Conservation (phyloP, 169 alveolate species). For the Plasmodium adleri region DNA sequence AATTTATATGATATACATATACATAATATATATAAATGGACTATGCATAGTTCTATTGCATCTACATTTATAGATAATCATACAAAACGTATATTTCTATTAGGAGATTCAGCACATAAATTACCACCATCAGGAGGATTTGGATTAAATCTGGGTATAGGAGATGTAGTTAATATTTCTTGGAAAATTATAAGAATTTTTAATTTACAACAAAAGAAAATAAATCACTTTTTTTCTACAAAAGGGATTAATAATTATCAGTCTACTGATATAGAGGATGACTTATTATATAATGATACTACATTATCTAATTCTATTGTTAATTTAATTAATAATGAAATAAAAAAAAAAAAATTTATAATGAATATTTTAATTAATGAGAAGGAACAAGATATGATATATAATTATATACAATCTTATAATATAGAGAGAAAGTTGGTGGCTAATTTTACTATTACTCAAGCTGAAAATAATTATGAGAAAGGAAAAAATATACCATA, state of each 20-base stretch:
- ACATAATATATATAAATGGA: constrained; percentile 84
- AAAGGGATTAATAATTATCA: neutral
- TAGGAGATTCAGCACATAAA: constrained; percentile 96
- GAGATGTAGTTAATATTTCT: constrained; percentile 88
- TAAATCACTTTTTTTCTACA: neutral
- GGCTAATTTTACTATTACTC: constrained; percentile 51
- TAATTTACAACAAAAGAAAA: constrained; percentile 22
- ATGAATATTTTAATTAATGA: constrained; percentile 2
- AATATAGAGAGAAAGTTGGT: constrained; percentile 74
- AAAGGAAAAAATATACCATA: constrained; percentile 67
- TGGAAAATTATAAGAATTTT: constrained; percentile 83
- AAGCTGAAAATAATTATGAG: constrained; percentile 67
- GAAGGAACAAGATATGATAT: constrained; percentile 38
- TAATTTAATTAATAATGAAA: neutral
- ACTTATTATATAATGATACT: neutral
- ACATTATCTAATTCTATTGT: no score
- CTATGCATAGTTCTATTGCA: constrained; percentile 87
- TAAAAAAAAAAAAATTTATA: neutral
- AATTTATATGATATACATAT: constrained; percentile 79
- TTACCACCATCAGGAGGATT: constrained; percentile 96
- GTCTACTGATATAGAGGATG: neutral
- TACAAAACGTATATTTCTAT: constrained; percentile 81
- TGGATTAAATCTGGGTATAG: constrained; percentile 95
- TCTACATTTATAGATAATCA: constrained; percentile 81
- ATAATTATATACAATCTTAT: constrained; percentile 65